These are phyloP conservation scores for Spizellomyces sp. DNA, from an alignment of 192 early-diverging fungal species.

Conservation along the genomic window DNA sequence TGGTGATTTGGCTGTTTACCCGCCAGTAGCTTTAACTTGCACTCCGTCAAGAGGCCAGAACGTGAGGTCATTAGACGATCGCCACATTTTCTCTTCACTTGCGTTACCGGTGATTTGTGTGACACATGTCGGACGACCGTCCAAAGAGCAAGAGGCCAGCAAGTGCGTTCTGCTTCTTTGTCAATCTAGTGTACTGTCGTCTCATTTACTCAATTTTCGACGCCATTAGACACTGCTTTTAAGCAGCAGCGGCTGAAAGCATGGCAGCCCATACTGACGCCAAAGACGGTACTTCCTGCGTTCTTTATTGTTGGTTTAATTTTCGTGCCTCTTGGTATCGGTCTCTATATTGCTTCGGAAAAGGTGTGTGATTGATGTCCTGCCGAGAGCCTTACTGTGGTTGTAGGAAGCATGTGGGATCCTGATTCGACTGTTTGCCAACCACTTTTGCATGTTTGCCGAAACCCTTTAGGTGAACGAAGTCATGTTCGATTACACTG, in stretches of 20 bases:
- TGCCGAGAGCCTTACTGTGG: neutral
- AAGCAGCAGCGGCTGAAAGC: conserved; percentile 99
- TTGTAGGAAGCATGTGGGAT: neutral
- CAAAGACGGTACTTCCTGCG: conserved; percentile 95
- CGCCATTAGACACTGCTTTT: conserved; percentile 82
- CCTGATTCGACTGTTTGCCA: neutral
- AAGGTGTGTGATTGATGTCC: conserved; percentile 51
- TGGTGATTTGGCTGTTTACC: too few species aligned
- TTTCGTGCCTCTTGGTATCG: conserved; percentile 94
- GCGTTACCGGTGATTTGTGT: too few species aligned
- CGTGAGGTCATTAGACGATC: too few species aligned
- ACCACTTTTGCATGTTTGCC: too few species aligned
- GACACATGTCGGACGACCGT: too few species aligned
- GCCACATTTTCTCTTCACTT: too few species aligned
- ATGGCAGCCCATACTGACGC: conserved; percentile 99
- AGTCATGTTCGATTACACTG: conserved; percentile 91
- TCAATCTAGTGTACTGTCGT: neutral
- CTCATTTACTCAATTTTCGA: neutral
- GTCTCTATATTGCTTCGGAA: conserved; percentile 84
- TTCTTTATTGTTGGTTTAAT: conserved; percentile 92
- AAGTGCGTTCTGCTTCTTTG: conserved; percentile 4
- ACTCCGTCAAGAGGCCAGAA: too few species aligned
- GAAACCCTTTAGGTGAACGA: conserved; percentile 67
- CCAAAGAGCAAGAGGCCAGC: conserved; percentile 19
- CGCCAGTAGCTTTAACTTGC: too few species aligned